phyloP scores from a whole-genome alignment of 768 basidiomycete genomes.

The Boletus speciosus region DNA sequence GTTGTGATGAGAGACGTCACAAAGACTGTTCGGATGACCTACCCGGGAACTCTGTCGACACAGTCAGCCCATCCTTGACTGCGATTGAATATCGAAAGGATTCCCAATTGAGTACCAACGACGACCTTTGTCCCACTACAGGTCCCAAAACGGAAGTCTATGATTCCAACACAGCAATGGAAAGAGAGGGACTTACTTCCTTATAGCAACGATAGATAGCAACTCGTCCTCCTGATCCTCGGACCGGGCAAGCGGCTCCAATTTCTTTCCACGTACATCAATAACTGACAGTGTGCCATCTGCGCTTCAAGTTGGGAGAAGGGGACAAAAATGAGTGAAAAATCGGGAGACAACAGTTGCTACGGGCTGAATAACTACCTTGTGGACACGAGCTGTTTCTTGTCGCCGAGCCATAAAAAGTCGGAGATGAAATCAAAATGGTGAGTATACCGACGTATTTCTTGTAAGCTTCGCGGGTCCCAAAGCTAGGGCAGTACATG shows the following conservation, averaged over 20 bases:
- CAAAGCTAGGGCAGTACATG: slow-evolving; percentile 58
- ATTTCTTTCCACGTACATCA: slow-evolving; percentile 81
- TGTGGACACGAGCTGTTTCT: slow-evolving; percentile 80
- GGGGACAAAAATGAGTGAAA: background rate
- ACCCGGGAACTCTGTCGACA: slow-evolving; percentile 88
- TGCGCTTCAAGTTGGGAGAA: slow-evolving; percentile 49
- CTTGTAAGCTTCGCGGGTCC: slow-evolving; percentile 74
- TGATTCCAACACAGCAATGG: background rate
- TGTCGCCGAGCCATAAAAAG: slow-evolving; percentile 81
- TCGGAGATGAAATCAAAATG: slow-evolving; percentile 96
- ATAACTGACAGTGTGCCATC: slow-evolving; percentile 93
- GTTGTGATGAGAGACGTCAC: slow-evolving; percentile 9
- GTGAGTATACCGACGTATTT: slow-evolving; percentile 68
- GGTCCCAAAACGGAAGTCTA: background rate
- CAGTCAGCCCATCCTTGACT: slow-evolving; percentile 88
- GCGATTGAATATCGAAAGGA: slow-evolving; percentile 86
- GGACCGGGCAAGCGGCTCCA: slow-evolving; percentile 76
- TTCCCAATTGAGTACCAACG: slow-evolving; percentile 87
- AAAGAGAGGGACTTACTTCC: slow-evolving; percentile 48
- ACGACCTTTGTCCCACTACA: slow-evolving; percentile 72
- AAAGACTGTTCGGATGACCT: slow-evolving; percentile 20
- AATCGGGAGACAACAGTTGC: background rate
- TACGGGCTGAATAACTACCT: slow-evolving; percentile 48
- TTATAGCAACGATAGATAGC: slow-evolving; percentile 80
- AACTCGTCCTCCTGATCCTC: slow-evolving; percentile 97